Evolutionary conservation across 179 eudicot species (phyloP), one percentile per base, ranked within the genome.

Genomic region (Spinacia oleracea): DNA sequence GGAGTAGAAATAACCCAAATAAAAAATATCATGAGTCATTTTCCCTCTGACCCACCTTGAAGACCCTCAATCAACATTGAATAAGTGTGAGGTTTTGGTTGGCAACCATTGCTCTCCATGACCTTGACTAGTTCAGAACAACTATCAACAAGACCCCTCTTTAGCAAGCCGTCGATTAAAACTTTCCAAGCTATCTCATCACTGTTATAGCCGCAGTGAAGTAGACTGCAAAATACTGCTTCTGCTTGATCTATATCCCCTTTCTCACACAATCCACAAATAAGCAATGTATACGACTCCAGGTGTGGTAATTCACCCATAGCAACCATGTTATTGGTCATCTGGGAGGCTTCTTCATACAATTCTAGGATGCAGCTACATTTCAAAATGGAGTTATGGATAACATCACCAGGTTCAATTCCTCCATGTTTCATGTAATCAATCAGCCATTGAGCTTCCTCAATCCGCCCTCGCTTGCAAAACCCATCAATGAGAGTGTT

Each of bases 181-280:
- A 93, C 58, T 83, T 87, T 90, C 98, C 98, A 93, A 70, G 87
- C 97, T 66, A 93, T 89, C 85, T 93, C 97, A 83, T 93, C 98
- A 78, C 87, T 82, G 83, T 87, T 92, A 79, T 90, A 93, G 72
- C 91, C 96, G 70, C 83, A 77, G 11, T 76, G 79, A 70, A 94
- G 90, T 65, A 94, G 79, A 81, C 81, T 86, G 77, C 81, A 81
- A 77, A 94, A 94, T 25, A 74, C 82, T 70, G 74, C 80, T 81
- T 89, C 87, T 21, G 90, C 97, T 75, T 81, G 86, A 79, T 89
- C 87, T 21, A 43, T 58, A 74, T 83, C 80, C 68, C 92, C 91
- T 69, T 72, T 84, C 8, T 87, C 91, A 88, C 73, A 92, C 65
- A 94, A 82, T 73, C 96, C 97, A 80, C 89, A 92, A 42, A 93